Base-by-base conservation (phyloP, 805 yeast genomes). In the Saccharomycopsis microspora region DNA sequence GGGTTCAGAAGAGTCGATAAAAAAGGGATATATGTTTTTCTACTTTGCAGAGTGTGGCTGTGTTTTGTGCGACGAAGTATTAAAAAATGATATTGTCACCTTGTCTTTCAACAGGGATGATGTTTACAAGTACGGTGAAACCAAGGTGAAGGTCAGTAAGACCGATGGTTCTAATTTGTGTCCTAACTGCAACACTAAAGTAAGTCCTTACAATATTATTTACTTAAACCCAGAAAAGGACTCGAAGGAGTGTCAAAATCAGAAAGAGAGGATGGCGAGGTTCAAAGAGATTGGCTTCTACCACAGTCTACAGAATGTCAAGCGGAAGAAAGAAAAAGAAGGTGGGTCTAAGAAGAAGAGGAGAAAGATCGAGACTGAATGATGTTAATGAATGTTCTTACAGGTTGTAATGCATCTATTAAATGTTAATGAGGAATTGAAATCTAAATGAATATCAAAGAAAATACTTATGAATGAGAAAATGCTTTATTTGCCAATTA, bases 41-140 rank as follows among this genome's bases (percentile, higher is more conserved):
- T 52, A 52, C 45, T 52, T 52, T 43, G 51, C 47, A 32, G 55
- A 52, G 39, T 52, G 55, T 45, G 55, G 55, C 33, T 52, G 55
- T 43, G 30, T 50, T 1, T 19, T 52, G 6, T 42, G 49, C 39
- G 48, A 47, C 28, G 49, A 52, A 28, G 32, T 52, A 8, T 3
- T 49, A 5, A 32, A 41, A 11, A 40, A 40, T 32, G 39, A 45
- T 4, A 7, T 48, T 5, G 8, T 50, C n/a, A 39, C 42, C 28
- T 39, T 51, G 9, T 32, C 43, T 5, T 36, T 44, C 10, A 32
- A 47, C 31, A 38, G 27, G n/a, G 27, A 41, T 9, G 48, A 48
- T 33, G 11, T 34, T 9, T 48, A 35, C 32, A 44, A 48, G 36
- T 48, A 48, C 40, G 27, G 32, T 2, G 39, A 38, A 27, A 6